phyloP scores from a whole-genome alignment of 176 grass and related monocot genomes.

The Oryza australiensis region DNA sequence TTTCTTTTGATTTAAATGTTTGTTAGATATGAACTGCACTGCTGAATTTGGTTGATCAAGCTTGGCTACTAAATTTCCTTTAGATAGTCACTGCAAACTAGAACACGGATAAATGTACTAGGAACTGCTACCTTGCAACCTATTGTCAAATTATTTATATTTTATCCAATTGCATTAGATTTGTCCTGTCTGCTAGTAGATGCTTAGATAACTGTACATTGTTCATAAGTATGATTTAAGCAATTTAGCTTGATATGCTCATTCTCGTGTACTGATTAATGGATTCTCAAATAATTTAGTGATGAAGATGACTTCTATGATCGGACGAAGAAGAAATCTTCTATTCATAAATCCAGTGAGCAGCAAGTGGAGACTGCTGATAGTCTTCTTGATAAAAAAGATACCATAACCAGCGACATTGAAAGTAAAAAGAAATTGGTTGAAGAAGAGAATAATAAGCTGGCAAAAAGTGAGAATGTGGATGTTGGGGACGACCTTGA shows the following conservation, averaged over 20 bases:
- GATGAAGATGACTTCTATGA: constrained; percentile 99
- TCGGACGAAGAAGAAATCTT: constrained; percentile 80
- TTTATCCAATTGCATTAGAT: neutral
- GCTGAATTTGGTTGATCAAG: neutral
- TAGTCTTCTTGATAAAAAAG: constrained; percentile 93
- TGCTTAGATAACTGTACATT: neutral
- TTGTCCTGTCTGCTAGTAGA: neutral
- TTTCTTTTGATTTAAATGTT: neutral
- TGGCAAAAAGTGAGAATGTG: constrained; percentile 34
- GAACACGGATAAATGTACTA: neutral
- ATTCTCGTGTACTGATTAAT: constrained; percentile 25
- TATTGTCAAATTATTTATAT: neutral
- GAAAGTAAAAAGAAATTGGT: constrained; percentile 77
- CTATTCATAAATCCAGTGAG: constrained; percentile 53
- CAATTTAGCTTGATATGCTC: constrained; percentile 4
- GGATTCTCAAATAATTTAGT: constrained; percentile 46
- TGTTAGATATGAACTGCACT: constrained; percentile 14
- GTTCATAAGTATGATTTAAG: constrained; percentile 5
- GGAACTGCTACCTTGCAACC: neutral
- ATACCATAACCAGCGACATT: constrained; percentile 65
- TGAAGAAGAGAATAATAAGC: constrained; percentile 72
- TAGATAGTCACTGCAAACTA: neutral
- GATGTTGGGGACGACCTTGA: constrained; percentile 88
- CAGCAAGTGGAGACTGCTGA: constrained; percentile 88
- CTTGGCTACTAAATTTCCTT: neutral